Percentiles rank a stretch among this genome's conserved stretches.
phyloP scores from a whole-genome alignment of 768 basidiomycete genomes.

The Clitopilus hobsonii region DNA sequence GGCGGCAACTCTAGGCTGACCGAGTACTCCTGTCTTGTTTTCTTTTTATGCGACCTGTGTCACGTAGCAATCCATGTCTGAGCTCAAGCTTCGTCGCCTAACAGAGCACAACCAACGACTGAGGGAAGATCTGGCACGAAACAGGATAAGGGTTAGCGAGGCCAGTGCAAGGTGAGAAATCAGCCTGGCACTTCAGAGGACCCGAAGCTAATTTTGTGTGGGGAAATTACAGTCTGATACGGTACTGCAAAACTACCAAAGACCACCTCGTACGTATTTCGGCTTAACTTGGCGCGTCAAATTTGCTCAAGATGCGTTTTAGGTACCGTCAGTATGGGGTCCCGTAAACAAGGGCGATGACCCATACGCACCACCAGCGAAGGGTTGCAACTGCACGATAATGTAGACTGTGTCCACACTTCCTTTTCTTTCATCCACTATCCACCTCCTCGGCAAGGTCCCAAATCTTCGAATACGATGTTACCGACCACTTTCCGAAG shows the following conservation, averaged over 20 bases:
- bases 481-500: neutral
- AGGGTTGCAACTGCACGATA: slow-evolving; percentile 66
- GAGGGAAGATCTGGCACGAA: slow-evolving; percentile 83
- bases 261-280: slow-evolving; percentile 72
- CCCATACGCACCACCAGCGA: slow-evolving; percentile 82
- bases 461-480: slow-evolving; percentile 2
- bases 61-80: slow-evolving; percentile 85
- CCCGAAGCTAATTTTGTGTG: slow-evolving; percentile 4
- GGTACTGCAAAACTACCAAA: slow-evolving; percentile 90
- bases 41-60: slow-evolving; percentile 5
- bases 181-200: neutral
- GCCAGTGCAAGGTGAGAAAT: slow-evolving; percentile 74
- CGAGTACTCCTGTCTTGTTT: neutral
- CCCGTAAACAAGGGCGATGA: slow-evolving; percentile 86
- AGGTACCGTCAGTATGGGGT: slow-evolving; percentile 96
- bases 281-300: slow-evolving; percentile 3
- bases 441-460: neutral
- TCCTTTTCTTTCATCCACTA: neutral
- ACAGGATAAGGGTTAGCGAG: slow-evolving; percentile 89
- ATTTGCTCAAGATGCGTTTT: slow-evolving; percentile 10
- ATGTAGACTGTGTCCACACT: slow-evolving; percentile 43
- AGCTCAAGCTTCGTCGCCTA: slow-evolving; percentile 91
- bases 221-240: slow-evolving; percentile 83
- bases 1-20: neutral
- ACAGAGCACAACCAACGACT: slow-evolving; percentile 92